Percentiles rank a stretch among this genome's conserved stretches.
phyloP scores from a whole-genome alignment of 306 rosid genomes.

The Lablab purpureus region DNA sequence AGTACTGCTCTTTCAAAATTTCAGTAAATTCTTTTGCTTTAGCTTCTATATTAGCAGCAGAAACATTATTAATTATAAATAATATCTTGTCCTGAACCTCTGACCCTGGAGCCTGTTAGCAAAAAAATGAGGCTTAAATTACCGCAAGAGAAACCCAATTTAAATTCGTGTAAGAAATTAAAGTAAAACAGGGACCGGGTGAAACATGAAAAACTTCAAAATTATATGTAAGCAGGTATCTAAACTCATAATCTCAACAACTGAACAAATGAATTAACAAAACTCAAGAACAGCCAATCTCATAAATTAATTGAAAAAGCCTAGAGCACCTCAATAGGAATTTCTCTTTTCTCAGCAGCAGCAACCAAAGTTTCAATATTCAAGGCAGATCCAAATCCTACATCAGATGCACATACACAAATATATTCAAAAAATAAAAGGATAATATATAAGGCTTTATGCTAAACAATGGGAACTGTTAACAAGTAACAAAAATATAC shows the following conservation, averaged over 20 bases:
- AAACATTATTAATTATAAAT: conserved; percentile 87
- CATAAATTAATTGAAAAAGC: conserved; percentile 28
- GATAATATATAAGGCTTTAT: not conserved
- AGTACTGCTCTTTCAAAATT: conserved; percentile 79
- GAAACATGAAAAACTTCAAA: conserved; percentile 9
- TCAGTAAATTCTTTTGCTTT: conserved; percentile 83
- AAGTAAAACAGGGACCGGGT: not conserved
- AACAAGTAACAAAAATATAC: conserved; percentile 55
- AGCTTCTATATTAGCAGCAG: conserved; percentile 74
- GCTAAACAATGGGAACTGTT: conserved; percentile 11
- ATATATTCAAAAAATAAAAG: conserved; percentile 32
- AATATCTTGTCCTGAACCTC: conserved; percentile 97
- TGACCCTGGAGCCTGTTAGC: conserved; percentile 87
- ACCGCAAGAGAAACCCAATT: conserved; percentile 15
- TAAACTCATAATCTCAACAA: conserved; percentile 5
- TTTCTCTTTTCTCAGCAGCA: conserved; percentile 97
- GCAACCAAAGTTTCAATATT: conserved; percentile 95
- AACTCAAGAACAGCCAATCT: conserved; percentile 30
- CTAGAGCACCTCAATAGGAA: conserved; percentile 83
- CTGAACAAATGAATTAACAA: conserved; percentile 21
- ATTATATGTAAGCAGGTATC: not conserved
- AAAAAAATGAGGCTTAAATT: conserved; percentile 36
- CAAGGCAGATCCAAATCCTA: conserved; percentile 98
- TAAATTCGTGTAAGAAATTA: conserved; percentile 6
- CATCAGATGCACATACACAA: conserved; percentile 35